Percentiles rank a stretch among this genome's conserved stretches.
These are phyloP conservation scores for Cunninghamia lanceolata DNA, from an alignment of 75 land plant genomes.

Conservation along the genomic window DNA sequence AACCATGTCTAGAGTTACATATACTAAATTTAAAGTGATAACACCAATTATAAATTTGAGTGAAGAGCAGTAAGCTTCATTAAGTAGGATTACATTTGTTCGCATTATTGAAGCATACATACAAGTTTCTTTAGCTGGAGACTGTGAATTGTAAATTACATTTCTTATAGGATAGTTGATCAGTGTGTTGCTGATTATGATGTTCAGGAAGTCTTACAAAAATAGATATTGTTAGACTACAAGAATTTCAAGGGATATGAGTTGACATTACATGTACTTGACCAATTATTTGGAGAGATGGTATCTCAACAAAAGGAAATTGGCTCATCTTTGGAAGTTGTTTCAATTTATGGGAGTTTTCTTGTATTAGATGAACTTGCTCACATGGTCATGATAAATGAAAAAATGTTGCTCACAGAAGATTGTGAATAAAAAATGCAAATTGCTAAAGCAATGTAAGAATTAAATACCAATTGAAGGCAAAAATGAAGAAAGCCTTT, in stretches of 20 bases:
- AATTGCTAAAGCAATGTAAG: too few relatives aligned
- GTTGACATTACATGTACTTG: conserved; percentile 90
- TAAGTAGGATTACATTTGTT: conserved; percentile 53
- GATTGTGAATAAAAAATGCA: too few relatives aligned
- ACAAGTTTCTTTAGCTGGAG: conserved; percentile 61
- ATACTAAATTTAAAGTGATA: conserved; percentile 23
- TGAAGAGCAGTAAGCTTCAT: conserved; percentile 62
- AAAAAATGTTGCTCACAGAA: too few relatives aligned
- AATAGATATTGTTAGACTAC: too few relatives aligned
- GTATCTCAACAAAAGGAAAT: conserved; percentile 55
- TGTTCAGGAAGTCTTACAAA: too few relatives aligned
- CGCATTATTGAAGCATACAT: conserved; percentile 80
- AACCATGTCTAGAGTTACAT: background rate
- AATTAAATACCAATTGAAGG: too few relatives aligned
- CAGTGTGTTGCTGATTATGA: too few relatives aligned
- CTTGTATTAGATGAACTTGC: too few relatives aligned
- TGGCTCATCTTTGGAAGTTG: conserved; percentile 52
- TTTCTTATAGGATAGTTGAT: conserved; percentile 66
- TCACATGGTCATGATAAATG: too few relatives aligned
- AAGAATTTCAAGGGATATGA: conserved; percentile 99
- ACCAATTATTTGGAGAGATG: conserved; percentile 69
- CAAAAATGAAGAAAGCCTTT: too few relatives aligned
- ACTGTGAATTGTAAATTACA: conserved; percentile 54
- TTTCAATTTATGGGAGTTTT: conserved; percentile 73
- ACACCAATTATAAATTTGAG: conserved; percentile 44